Base-by-base conservation (phyloP, 129 eudicot genomes). In the Flaveria linearis region DNA sequence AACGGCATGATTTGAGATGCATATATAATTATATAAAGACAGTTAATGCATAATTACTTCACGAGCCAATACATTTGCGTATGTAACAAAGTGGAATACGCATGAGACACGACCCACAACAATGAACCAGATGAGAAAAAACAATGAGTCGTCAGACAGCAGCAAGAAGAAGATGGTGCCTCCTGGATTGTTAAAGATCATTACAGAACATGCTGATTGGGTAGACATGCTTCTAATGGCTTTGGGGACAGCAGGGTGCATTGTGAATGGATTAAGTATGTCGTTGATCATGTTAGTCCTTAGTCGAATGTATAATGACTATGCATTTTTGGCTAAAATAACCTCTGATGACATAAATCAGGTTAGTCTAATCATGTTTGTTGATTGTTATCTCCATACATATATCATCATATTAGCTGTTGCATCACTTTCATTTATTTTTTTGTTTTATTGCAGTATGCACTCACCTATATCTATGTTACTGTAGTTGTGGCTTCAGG, bases 401-500 rank as follows among this genome's bases (percentile, higher is more conserved):
- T 57, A 25, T 9, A 52, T 73, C 28, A 22, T 75, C 72, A 30
- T 26, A 8, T n/a, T 5, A 2, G 57, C 20, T 33, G 18, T n/a
- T 65, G 50, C 56, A 77, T 47, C 49, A 30, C 25, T 5, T 36
- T 36, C 20, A 80, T 25, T 14, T 58, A 18, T 45, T 30, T 69
- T 10, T 33, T 17, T 46, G 13, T 11, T 45, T 23, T 61, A 25
- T 73, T 73, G 80, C 83, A 83, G 90, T 86, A 80, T 81, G 78
- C 90, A 14, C 72, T 86, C 70, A 25, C 52, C 58, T 74, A 83
- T 58, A 72, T 86, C 25, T 83, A 63, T 71, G 66, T 86, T 55
- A 85, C 90, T 63, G 12, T 83, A 69, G 62, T 75, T 70, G 84
- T 81, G 74, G 90, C 85, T 68, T 58, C 81, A 18, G 84, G 85